Conservation (phyloP, 805 yeast genomes). For the Candida boleticola region DNA sequence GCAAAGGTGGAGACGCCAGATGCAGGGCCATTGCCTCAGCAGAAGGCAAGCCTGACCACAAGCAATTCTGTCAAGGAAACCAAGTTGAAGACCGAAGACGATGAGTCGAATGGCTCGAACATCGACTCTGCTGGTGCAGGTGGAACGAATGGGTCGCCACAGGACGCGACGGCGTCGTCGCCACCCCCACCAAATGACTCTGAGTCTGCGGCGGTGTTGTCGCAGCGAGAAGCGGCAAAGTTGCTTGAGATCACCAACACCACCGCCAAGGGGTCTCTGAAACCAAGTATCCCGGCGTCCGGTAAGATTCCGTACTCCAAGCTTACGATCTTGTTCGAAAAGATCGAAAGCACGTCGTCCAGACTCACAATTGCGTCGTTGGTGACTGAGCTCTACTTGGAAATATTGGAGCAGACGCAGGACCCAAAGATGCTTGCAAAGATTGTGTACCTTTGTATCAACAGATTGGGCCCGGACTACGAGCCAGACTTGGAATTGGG, state of each 20-base stretch:
- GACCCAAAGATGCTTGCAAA: slow-evolving; percentile 48
- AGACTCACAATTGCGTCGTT: slow-evolving; percentile 77
- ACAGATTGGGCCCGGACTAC: slow-evolving; percentile 91
- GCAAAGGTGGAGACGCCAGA: slow-evolving; percentile 3
- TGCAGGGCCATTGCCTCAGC: no score
- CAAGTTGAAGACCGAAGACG: no score
- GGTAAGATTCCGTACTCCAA: slow-evolving; percentile 38
- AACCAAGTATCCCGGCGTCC: slow-evolving; percentile 1
- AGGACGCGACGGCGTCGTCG: background rate
- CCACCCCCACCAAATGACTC: background rate
- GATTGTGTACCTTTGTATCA: slow-evolving; percentile 81
- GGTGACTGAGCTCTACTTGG: slow-evolving; percentile 69
- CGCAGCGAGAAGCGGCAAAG: background rate
- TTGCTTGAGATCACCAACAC: background rate
- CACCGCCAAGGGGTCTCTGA: background rate
- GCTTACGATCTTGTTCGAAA: slow-evolving; percentile 66
- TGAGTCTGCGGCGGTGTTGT: background rate
- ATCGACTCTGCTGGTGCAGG: no score
- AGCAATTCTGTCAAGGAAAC: no score
- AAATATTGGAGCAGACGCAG: slow-evolving; percentile 52
- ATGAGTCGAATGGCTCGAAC: no score
- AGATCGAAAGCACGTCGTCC: slow-evolving; percentile 76
- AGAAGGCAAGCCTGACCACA: no score
- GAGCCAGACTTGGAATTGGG: slow-evolving; percentile 90
- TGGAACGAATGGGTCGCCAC: no score